Evolutionary conservation across 2,329 filamentous ascomycete species (phyloP).

Genomic region (Fusarium sp.): DNA sequence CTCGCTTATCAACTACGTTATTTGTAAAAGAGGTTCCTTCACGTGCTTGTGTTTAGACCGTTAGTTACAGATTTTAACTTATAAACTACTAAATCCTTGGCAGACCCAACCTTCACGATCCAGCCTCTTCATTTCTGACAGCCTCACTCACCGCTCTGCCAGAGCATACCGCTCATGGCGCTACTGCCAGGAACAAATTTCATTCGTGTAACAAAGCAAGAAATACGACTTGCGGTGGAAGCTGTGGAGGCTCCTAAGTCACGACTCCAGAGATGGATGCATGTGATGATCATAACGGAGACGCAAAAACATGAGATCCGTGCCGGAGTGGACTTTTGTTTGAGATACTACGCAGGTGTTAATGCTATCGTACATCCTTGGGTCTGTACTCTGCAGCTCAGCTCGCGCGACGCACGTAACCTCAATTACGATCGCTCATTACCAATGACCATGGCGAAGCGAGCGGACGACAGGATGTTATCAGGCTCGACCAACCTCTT

Average conservation of each 20-base stretch:
- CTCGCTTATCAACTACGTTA: too few relatives aligned
- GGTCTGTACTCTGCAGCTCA: constrained; percentile 10
- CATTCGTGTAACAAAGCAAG: constrained; percentile 15
- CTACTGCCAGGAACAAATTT: constrained; percentile 20
- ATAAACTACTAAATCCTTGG: background rate
- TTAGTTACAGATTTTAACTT: background rate
- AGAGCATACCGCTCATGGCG: constrained; percentile 4
- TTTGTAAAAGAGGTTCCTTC: background rate
- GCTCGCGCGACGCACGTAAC: constrained; percentile 8
- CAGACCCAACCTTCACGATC: constrained; percentile 7
- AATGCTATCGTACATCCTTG: constrained; percentile 8
- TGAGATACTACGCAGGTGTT: constrained; percentile 6
- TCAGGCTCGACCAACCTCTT: constrained; percentile 22
- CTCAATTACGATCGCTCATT: constrained; percentile 7
- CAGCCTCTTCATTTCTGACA: constrained; percentile 24
- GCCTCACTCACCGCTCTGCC: constrained; percentile 29
- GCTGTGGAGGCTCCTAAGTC: constrained; percentile 25
- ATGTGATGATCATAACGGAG: constrained; percentile 31
- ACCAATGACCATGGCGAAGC: constrained; percentile 15
- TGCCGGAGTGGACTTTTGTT: background rate
- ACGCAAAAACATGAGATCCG: constrained; percentile 26
- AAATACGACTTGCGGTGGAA: constrained; percentile 24
- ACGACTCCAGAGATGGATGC: background rate
- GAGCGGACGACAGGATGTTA: constrained; percentile 20
- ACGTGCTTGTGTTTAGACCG: background rate